These are phyloP conservation scores for Naganishia sp. DNA, from an alignment of 1,284 basidiomycete genomes.

Conservation along the genomic window DNA sequence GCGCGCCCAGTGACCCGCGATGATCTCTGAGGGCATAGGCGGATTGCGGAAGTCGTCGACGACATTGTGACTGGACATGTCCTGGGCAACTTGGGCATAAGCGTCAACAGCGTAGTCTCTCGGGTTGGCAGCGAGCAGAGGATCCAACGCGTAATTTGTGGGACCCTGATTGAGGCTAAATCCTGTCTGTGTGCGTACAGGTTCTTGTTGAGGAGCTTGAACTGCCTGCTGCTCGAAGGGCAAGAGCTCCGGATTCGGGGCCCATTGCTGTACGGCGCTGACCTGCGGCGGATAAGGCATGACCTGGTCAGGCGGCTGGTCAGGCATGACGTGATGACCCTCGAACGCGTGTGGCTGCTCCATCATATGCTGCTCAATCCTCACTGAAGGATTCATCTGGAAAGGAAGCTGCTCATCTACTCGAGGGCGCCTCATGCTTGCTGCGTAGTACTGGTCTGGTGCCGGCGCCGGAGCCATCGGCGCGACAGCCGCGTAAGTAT, in stretches of 20 bases:
- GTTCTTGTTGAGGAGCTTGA: not conserved
- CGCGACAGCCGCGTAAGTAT: not conserved
- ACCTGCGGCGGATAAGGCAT: not conserved
- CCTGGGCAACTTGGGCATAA: constrained; percentile 10
- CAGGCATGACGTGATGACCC: constrained; percentile 3
- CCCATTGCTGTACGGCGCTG: constrained; percentile 9
- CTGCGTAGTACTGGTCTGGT: not conserved
- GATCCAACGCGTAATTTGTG: constrained; percentile 15
- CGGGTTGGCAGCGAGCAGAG: constrained; percentile 10
- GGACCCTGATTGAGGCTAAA: not conserved
- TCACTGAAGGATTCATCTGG: not conserved
- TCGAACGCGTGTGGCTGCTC: not conserved
- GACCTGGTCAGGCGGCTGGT: not conserved
- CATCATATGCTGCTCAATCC: not conserved
- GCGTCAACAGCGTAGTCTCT: not conserved
- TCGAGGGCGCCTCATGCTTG: not conserved
- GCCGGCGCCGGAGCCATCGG: not conserved
- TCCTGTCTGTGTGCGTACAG: not conserved
- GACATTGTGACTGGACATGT: constrained; percentile 3
- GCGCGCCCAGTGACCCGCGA: constrained; percentile 29
- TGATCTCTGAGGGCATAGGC: constrained; percentile 29
- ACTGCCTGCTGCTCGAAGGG: constrained; percentile 4
- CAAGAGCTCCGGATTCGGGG: not conserved
- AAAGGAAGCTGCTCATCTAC: not conserved
- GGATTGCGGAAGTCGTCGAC: constrained; percentile 13